Base-by-base conservation (phyloP, 192 early-diverging fungal genomes). In the Ambispora gerdemannii region DNA sequence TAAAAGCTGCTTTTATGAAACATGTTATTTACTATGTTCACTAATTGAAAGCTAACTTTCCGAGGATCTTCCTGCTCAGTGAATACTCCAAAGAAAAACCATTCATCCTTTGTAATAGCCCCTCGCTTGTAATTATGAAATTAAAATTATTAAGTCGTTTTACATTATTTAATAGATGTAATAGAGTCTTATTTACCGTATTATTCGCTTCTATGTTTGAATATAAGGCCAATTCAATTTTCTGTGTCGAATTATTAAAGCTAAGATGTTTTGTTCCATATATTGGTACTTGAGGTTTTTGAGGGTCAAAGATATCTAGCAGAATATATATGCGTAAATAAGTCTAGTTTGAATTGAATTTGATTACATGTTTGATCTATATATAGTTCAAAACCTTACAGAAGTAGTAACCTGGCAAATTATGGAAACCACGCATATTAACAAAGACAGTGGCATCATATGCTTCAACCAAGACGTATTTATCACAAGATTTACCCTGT, bases 241-340 rank as follows among this genome's bases (percentile, higher is more conserved):
- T 67, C 22, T 67, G 65, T 24, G 50, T 67, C 22, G 49, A 19
- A 53, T 53, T 67, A 34, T 67, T 25, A 67, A 52, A 67, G 15
- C 3, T 2, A 11, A 67, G 32, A 52, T 4, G 25, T 22, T 0
- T 20, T 2, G 38, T 47, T 27, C 2, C 17, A n/a, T 25, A 43
- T 0, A 20, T 13, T n/a, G n/a, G n/a, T 3, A 31, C 50, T 3
- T 19, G 4, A 0, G 22, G 28, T 11, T 52, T 19, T 15, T 17
- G 33, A 33, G 65, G 65, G 33, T 67, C 52, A 17, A 67, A 52
- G 19, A 34, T 33, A 51, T 51, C 65, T 67, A 67, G 4, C 6
- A n/a, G 17, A 20, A 67, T 6, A 34, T 33, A 35, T 4, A 8
- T 11, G 8, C 33, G 24, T 33, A 53, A 67, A 38, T 67, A 19